Conservation (phyloP, 140 eudicot genomes). For the Ambrosia hybrid region DNA sequence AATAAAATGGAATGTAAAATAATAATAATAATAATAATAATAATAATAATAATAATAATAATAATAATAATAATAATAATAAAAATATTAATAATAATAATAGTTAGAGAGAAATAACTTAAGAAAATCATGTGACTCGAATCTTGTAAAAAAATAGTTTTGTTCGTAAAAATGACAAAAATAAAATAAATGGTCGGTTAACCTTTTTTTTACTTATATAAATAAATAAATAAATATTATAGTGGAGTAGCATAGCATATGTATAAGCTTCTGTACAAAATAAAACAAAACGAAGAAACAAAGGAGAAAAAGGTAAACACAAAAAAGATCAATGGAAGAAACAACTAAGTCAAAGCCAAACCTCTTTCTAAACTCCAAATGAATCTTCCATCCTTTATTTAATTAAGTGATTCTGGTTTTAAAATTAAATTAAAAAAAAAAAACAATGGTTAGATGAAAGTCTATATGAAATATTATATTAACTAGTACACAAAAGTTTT, state of each 20-base stretch:
- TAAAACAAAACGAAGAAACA: constrained; percentile 48
- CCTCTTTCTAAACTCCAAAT: constrained; percentile 38
- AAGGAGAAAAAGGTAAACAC: constrained; percentile 47
- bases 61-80: too few relatives aligned
- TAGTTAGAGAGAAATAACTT: too few relatives aligned
- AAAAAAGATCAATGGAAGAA: constrained; percentile 46
- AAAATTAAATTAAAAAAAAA: background rate
- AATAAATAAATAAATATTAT: background rate
- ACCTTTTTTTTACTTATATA: too few relatives aligned
- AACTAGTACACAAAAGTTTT: background rate
- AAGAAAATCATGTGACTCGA: too few relatives aligned
- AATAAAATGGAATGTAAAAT: too few relatives aligned
- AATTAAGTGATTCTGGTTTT: constrained; percentile 1
- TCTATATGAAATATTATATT: background rate
- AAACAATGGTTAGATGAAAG: background rate
- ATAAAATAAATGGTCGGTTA: too few relatives aligned
- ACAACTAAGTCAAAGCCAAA: constrained; percentile 43
- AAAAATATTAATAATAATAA: too few relatives aligned
- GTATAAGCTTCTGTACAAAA: constrained; percentile 28
- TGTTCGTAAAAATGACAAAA: too few relatives aligned
- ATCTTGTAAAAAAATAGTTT: too few relatives aligned
- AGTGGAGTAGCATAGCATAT: constrained; percentile 36
- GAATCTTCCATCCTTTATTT: constrained; percentile 33
- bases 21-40: too few relatives aligned
- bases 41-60: too few relatives aligned